phyloP scores from a whole-genome alignment of 371 early-diverging fungal genomes.

The Actinomortierella ambigua region DNA sequence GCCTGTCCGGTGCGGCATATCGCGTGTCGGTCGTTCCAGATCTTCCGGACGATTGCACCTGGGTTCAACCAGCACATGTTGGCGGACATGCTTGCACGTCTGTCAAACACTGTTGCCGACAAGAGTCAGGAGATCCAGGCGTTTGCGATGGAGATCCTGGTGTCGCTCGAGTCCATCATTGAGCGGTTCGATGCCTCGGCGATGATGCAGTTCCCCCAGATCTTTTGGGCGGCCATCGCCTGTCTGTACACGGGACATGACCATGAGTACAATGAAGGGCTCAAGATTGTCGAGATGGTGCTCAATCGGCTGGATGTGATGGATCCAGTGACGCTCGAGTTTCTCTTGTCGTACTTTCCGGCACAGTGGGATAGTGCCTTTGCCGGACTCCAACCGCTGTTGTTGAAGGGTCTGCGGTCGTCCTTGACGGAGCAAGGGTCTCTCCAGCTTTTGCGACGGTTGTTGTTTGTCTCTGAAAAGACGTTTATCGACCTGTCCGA shows the following conservation, averaged over 20 bases:
- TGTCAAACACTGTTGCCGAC: constrained; percentile 88
- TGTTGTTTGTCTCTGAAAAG: constrained; percentile 62
- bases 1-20: constrained; percentile 89
- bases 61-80: constrained; percentile 79
- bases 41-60: constrained; percentile 82
- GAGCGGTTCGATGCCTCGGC: constrained; percentile 59
- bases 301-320: constrained; percentile 59
- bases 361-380: constrained; percentile 79
- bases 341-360: constrained; percentile 64
- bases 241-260: constrained; percentile 79
- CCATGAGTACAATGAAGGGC: constrained; percentile 75
- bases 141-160: constrained; percentile 85
- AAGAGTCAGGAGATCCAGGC: constrained; percentile 81
- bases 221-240: constrained; percentile 85
- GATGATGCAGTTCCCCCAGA: constrained; percentile 73
- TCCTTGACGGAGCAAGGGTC: constrained; percentile 60
- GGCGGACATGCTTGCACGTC: constrained; percentile 81
- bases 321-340: constrained; percentile 45
- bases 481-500: constrained; percentile 70
- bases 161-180: constrained; percentile 73
- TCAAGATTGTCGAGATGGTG: constrained; percentile 67
- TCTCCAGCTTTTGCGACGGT: constrained; percentile 57
- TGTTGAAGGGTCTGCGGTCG: constrained; percentile 77
- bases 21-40: constrained; percentile 89
- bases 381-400: constrained; percentile 74